These are phyloP conservation scores for Hanseniaspora thailandica DNA, from an alignment of 805 yeast species.

Conservation along the genomic window DNA sequence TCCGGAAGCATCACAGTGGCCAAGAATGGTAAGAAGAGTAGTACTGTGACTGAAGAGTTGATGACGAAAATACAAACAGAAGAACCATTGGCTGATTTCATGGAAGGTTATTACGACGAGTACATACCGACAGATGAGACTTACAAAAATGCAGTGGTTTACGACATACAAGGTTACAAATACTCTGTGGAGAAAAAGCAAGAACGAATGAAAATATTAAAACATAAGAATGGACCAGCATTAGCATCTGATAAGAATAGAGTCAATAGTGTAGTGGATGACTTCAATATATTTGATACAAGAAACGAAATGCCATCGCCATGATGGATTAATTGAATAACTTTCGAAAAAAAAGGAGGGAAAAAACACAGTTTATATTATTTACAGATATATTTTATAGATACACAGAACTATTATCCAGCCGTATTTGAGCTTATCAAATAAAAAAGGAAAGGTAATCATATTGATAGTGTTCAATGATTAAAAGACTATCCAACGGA, in stretches of 20 bases:
- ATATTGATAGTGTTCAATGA: too few species aligned
- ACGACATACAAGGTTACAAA: constrained; percentile 24
- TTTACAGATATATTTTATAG: not conserved
- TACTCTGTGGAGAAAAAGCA: constrained; percentile 18
- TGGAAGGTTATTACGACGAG: constrained; percentile 17
- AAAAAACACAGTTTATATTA: not conserved
- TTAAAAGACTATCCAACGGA: too few species aligned
- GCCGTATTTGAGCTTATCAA: too few species aligned
- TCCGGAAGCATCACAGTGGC: not conserved
- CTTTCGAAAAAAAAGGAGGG: not conserved
- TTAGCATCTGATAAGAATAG: not conserved
- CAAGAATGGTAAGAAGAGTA: not conserved
- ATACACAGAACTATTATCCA: not conserved
- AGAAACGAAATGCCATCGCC: not conserved
- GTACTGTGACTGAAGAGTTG: not conserved
- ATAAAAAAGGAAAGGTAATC: not conserved
- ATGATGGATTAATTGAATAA: not conserved
- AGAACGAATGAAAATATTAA: not conserved
- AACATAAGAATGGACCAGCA: not conserved
- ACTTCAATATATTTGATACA: not conserved
- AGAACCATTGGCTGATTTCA: constrained; percentile 23
- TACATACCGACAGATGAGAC: constrained; percentile 27
- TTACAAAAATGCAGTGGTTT: constrained; percentile 25
- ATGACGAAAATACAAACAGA: not conserved
- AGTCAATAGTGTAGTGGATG: constrained; percentile 5